These are phyloP conservation scores for Erythrobasidium yunnanense DNA, from an alignment of 768 basidiomycete genomes.

Conservation along the genomic window DNA sequence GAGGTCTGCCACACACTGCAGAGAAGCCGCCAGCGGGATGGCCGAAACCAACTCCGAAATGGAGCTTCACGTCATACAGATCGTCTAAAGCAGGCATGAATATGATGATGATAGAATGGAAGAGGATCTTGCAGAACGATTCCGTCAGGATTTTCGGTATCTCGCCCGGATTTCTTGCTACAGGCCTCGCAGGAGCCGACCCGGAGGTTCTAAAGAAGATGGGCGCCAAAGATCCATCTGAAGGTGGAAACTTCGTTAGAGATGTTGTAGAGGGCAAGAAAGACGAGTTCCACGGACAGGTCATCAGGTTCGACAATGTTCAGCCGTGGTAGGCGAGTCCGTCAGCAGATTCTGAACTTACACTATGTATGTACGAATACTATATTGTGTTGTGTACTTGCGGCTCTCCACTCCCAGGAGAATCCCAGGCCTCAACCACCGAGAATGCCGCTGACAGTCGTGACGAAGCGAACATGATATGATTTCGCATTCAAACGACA, in stretches of 20 bases:
- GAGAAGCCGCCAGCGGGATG: background rate
- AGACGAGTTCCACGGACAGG: slow-evolving; percentile 29
- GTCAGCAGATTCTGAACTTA: too few relatives aligned
- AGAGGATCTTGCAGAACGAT: slow-evolving; percentile 33
- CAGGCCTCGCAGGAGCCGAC: slow-evolving; percentile 26
- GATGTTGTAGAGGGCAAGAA: slow-evolving; percentile 32
- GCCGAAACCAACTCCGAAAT: background rate
- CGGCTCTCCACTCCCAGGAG: too few relatives aligned
- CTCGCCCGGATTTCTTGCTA: slow-evolving; percentile 34
- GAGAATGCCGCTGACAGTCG: too few relatives aligned
- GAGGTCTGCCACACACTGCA: too few relatives aligned
- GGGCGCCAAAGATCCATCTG: slow-evolving; percentile 31
- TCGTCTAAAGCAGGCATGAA: slow-evolving; percentile 35
- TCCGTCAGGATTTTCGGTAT: slow-evolving; percentile 31
- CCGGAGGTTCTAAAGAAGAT: slow-evolving; percentile 2
- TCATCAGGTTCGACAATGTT: slow-evolving; percentile 18
- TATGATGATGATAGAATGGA: slow-evolving; percentile 36
- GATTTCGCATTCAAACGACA: too few relatives aligned
- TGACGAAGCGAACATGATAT: too few relatives aligned
- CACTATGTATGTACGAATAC: too few relatives aligned
- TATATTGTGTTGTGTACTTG: too few relatives aligned
- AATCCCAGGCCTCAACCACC: too few relatives aligned
- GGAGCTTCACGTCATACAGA: slow-evolving; percentile 28
- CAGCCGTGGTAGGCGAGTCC: slow-evolving; percentile 32
- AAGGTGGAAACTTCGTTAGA: slow-evolving; percentile 30